phyloP scores from a whole-genome alignment of 2,329 filamentous ascomycete genomes.

The Fusarium chaquense region DNA sequence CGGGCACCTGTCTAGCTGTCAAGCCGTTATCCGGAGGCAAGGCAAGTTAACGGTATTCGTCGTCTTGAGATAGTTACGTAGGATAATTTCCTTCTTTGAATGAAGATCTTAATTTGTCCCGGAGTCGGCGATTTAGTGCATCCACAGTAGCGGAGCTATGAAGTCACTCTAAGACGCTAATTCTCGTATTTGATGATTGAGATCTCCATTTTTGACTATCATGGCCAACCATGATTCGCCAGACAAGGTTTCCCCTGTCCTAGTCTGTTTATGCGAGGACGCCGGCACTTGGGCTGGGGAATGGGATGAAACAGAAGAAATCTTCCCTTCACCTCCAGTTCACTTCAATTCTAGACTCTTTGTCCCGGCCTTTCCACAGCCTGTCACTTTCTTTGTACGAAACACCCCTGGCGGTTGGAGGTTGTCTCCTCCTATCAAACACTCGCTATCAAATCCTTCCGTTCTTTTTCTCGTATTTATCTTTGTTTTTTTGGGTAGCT shows the following conservation, averaged over 20 bases:
- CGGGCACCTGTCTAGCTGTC: not conserved
- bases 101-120: constrained; percentile 16
- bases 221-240: not conserved
- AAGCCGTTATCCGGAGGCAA: no score
- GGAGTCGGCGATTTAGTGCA: not conserved
- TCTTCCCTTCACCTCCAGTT: constrained; percentile 9
- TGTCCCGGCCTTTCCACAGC: not conserved
- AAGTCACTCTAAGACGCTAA: constrained; percentile 10
- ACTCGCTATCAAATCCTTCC: not conserved
- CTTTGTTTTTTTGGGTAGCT: not conserved
- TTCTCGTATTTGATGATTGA: constrained; percentile 23
- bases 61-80: not conserved
- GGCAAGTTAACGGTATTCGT: not conserved
- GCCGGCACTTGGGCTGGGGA: not conserved
- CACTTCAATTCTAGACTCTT: not conserved
- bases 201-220: constrained; percentile 10
- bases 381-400: no score
- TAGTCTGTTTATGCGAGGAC: constrained; percentile 6
- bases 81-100: not conserved
- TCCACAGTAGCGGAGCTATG: constrained; percentile 9
- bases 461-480: not conserved
- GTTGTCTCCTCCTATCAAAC: not conserved
- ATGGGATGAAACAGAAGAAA: constrained; percentile 2
- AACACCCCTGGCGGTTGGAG: not conserved
- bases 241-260: not conserved